A percentile compares a stretch with the other conserved stretches of the same genome.
Evolutionary conservation across 441 rosid genomes (phyloP).

Genomic region (Metrosideros polymorpha): DNA sequence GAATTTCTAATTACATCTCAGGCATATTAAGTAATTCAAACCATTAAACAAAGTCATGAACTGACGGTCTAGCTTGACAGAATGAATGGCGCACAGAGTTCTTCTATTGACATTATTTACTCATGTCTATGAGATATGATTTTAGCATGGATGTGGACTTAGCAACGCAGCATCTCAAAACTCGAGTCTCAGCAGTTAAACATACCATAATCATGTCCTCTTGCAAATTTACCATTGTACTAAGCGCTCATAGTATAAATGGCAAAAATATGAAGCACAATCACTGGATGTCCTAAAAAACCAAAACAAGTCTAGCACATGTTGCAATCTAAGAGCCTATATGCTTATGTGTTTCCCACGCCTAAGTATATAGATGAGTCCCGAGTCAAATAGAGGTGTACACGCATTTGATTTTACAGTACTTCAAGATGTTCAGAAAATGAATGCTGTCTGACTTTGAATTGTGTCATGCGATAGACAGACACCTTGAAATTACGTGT

Average conservation of each 20-base stretch:
- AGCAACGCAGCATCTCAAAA: not conserved
- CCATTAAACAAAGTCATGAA: not conserved
- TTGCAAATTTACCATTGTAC: not conserved
- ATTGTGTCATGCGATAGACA: not conserved
- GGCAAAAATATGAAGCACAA: not conserved
- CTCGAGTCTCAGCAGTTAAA: not conserved
- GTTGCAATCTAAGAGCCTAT: not conserved
- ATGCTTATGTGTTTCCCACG: not conserved
- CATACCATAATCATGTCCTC: not conserved
- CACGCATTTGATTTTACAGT: not conserved
- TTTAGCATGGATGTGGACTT: not conserved
- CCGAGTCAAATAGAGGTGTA: not conserved
- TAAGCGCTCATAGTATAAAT: not conserved
- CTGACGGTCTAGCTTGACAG: not conserved
- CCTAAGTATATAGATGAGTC: not conserved
- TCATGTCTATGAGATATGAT: not conserved
- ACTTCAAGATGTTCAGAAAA: not conserved
- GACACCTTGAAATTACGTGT: conserved; percentile 69
- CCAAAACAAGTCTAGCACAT: not conserved
- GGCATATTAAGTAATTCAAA: not conserved
- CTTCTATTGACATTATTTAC: not conserved
- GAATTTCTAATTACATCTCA: not conserved
- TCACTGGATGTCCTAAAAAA: not conserved
- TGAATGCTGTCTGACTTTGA: not conserved
- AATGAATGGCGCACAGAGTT: not conserved